Conservation (phyloP, 371 early-diverging fungal species). For the Apophysomyces ossiformis region DNA sequence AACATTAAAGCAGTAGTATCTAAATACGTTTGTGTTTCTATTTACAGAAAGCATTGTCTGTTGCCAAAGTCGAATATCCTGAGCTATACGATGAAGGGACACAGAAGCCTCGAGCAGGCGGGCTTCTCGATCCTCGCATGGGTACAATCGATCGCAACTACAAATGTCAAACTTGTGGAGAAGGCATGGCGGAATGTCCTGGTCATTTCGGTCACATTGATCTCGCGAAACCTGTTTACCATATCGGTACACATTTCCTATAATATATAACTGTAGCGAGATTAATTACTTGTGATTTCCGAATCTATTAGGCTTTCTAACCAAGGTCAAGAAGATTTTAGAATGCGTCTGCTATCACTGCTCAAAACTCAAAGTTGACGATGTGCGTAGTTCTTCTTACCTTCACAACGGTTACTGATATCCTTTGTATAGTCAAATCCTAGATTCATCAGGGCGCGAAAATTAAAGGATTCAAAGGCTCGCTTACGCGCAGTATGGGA, state of each 20-base stretch:
- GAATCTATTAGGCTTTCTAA: conserved; percentile 66
- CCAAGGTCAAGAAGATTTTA: conserved; percentile 96
- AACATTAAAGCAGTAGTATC: conserved; percentile 12
- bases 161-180: conserved; percentile 98
- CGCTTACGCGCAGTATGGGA: conserved; percentile 94
- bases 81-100: conserved; percentile 95
- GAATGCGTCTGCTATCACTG: conserved; percentile 99
- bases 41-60: conserved; percentile 93
- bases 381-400: conserved; percentile 47
- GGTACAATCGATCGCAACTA: conserved; percentile 99
- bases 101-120: conserved; percentile 82
- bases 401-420: conserved; percentile 17
- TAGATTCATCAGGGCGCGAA: conserved; percentile 73
- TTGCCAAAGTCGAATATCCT: conserved; percentile 94
- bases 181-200: conserved; percentile 96
- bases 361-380: conserved; percentile 94
- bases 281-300: not conserved
- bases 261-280: no score
- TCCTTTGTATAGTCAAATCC: conserved; percentile 59
- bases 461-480: conserved; percentile 75
- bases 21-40: conserved; percentile 21
- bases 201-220: conserved; percentile 99
- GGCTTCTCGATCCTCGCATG: conserved; percentile 98
- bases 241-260: conserved; percentile 65
- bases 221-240: conserved; percentile 98